These are phyloP conservation scores for Wilcoxina mikolae DNA, from an alignment of 495 filamentous ascomycete genomes.

Conservation along the genomic window DNA sequence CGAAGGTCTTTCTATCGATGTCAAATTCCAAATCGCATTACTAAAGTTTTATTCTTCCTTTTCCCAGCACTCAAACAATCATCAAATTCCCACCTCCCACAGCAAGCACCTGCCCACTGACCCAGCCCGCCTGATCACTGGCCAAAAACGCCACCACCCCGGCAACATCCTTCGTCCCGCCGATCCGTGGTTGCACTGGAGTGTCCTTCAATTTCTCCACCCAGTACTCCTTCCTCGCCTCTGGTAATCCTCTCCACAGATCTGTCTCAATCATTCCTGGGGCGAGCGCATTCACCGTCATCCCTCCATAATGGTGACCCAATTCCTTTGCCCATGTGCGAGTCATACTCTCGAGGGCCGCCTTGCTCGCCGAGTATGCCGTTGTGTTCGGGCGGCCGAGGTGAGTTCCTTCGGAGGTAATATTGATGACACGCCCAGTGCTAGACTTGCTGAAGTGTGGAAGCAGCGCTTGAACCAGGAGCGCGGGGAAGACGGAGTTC, in stretches of 20 bases:
- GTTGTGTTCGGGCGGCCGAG: conserved; percentile 55
- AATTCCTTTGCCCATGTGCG: conserved; percentile 76
- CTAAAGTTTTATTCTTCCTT: too few species aligned
- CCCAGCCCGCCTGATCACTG: neutral
- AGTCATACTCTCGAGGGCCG: conserved; percentile 78
- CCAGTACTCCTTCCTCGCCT: conserved; percentile 22
- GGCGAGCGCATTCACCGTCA: conserved; percentile 78
- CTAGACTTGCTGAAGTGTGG: conserved; percentile 59
- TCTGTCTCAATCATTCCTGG: conserved; percentile 74
- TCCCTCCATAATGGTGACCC: conserved; percentile 38
- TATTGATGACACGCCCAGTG: conserved; percentile 63
- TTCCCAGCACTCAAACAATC: too few species aligned
- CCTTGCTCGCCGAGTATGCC: conserved; percentile 80
- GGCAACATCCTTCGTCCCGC: neutral
- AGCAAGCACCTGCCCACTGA: neutral
- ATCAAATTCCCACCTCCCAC: conserved; percentile 6
- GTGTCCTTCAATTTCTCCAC: conserved; percentile 3
- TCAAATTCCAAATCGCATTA: too few species aligned
- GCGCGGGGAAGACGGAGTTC: conserved; percentile 73
- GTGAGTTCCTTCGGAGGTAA: conserved; percentile 56
- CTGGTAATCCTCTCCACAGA: conserved; percentile 44
- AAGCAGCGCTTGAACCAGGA: conserved; percentile 56
- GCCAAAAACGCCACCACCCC: conserved; percentile 6
- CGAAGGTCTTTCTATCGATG: too few species aligned
- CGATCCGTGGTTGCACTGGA: neutral